Base-by-base conservation (phyloP, 345 rosid genomes). In the Fremontodendron californicum region DNA sequence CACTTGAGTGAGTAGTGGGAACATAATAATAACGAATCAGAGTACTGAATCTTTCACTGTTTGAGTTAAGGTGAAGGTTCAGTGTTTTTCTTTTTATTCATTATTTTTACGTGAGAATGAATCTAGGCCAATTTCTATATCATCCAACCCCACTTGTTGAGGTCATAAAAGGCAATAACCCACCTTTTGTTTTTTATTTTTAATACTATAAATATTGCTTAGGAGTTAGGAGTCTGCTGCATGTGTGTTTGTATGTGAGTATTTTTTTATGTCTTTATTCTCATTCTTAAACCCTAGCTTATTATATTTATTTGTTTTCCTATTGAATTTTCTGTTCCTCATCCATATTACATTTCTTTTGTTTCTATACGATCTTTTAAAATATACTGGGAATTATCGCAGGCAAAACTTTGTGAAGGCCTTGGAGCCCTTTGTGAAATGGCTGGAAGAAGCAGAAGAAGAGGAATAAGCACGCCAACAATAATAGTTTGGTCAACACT, bases 391-490 rank as follows among this genome's bases (percentile, higher is more conserved):
- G 65, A 46, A 62, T 68, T 70, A 52, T 21, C 65, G 40, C 78
- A 94, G 98, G 89, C 95, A 94, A 92, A 87, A 80, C 78, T 94
- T 96, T 86, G 98, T 96, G 84, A 96, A 92, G 86, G 87, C 97
- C 46, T 46, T 96, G 73, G 97, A 94, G 86, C 93, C 95, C n/a
- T 92, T 92, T 62, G 97, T 96, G 80, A 92, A 86, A 7, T 96
- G 98, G 99, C 95, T 96, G 84, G 98, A 96, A 78, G 99, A 91
- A 81, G 99, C 99, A 0, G 99, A 96, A 81, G 99, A 96, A 84
- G 97, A 94, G 84, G 99, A 94, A 52, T 91, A 78, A 87, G 76
- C 8, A 5, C 4, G 25, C 5, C 9, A 35, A n/a, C 4, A 33
- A 33, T 19, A 19, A n/a, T 71, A 19, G 55, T 8, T 4, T 68